A percentile compares a stretch with the other conserved stretches of the same genome.
These are phyloP conservation scores for Annona cherimola DNA, from an alignment of 164 flowering plant genomes.

Conservation along the genomic window DNA sequence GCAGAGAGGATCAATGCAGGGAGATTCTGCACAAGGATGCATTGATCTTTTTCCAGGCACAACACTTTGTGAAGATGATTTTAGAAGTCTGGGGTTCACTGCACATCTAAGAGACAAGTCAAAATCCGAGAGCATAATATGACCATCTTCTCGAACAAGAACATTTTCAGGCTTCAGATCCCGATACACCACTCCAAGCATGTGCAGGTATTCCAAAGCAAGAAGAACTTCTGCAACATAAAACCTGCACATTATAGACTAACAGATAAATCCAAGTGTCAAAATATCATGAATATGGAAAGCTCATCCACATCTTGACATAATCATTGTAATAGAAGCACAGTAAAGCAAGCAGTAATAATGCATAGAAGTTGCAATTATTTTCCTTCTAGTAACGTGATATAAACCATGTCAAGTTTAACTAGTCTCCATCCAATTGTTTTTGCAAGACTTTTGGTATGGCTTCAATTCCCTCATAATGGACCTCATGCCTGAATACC, in stretches of 20 bases:
- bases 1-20: constrained; percentile 81
- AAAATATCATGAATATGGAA: too few relatives aligned
- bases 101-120: constrained; percentile 74
- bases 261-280: neutral
- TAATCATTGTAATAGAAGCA: neutral
- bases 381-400: neutral
- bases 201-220: constrained; percentile 85
- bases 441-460: neutral
- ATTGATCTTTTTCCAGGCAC: constrained; percentile 36
- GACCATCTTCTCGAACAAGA: constrained; percentile 84
- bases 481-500: neutral
- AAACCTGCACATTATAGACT: constrained; percentile 44
- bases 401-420: neutral
- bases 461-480: neutral
- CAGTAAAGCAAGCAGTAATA: neutral
- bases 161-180: constrained; percentile 88
- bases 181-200: constrained; percentile 87
- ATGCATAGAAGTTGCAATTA: too few relatives aligned
- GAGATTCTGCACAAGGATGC: constrained; percentile 44
- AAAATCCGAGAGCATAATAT: constrained; percentile 87
- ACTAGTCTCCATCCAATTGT: neutral
- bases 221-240: constrained; percentile 82
- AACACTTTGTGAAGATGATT: constrained; percentile 32
- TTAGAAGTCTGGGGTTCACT: constrained; percentile 53
- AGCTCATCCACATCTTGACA: neutral